A percentile compares a stretch with the other conserved stretches of the same genome.
phyloP scores from a whole-genome alignment of 2,329 filamentous ascomycete genomes.

The Claviceps capensis region DNA sequence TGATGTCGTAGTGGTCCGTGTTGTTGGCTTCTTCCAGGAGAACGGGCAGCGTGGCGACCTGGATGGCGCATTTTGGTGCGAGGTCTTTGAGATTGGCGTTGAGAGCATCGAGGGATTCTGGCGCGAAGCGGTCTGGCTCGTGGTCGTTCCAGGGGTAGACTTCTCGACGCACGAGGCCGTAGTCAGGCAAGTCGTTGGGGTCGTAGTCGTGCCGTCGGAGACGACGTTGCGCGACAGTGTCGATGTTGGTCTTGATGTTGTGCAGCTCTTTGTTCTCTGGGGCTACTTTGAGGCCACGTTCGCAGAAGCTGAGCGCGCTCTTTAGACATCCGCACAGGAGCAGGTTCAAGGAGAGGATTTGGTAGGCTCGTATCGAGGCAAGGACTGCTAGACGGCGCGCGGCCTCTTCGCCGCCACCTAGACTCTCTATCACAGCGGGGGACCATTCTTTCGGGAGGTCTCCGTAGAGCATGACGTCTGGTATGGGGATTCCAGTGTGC shows the following conservation, averaged over 20 bases:
- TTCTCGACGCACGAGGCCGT: slow-evolving; percentile 54
- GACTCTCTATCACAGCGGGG: slow-evolving; percentile 18
- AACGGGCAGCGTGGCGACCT: slow-evolving; percentile 60
- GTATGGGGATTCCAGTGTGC: slow-evolving; percentile 20
- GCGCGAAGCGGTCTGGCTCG: slow-evolving; percentile 57
- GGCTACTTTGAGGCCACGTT: slow-evolving; percentile 42
- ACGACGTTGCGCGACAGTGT: slow-evolving; percentile 35
- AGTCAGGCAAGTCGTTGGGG: slow-evolving; percentile 48
- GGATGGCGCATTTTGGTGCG: slow-evolving; percentile 71
- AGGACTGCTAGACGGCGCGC: slow-evolving; percentile 30
- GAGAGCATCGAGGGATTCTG: slow-evolving; percentile 54
- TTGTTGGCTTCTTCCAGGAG: slow-evolving; percentile 44
- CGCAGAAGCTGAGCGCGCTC: slow-evolving; percentile 52
- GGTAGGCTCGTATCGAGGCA: slow-evolving; percentile 43
- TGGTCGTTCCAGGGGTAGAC: slow-evolving; percentile 57
- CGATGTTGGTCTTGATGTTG: slow-evolving; percentile 39
- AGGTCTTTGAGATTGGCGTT: slow-evolving; percentile 56
- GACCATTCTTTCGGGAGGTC: slow-evolving; percentile 23
- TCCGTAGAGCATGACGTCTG: slow-evolving; percentile 33
- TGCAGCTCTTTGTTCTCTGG: slow-evolving; percentile 42
- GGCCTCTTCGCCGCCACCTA: slow-evolving; percentile 19
- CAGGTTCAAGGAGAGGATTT: slow-evolving; percentile 42
- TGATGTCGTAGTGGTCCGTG: slow-evolving; percentile 33
- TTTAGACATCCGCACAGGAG: slow-evolving; percentile 54
- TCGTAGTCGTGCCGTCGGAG: slow-evolving; percentile 33